These are phyloP conservation scores for Sparassis latifolia DNA, from an alignment of 1,284 basidiomycete species.

Conservation along the genomic window DNA sequence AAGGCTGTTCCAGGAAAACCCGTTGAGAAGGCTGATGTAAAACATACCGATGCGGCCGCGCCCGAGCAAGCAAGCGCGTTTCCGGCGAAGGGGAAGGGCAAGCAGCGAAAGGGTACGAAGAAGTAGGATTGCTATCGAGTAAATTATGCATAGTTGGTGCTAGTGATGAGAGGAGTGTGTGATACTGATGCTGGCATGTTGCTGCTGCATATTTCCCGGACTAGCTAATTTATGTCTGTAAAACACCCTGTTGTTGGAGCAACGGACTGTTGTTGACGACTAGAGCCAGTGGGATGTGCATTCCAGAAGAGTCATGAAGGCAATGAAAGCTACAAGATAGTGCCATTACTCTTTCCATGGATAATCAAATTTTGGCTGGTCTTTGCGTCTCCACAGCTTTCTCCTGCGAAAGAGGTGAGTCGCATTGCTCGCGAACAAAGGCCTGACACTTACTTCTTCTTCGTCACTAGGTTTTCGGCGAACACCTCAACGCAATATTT, in stretches of 20 bases:
- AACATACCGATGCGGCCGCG: not conserved
- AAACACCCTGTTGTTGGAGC: too few species aligned
- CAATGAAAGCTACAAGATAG: not conserved
- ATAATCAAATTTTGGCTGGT: conserved; percentile 80
- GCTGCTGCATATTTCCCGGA: too few species aligned
- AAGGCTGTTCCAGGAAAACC: not conserved
- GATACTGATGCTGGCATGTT: not conserved
- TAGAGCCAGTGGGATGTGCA: not conserved
- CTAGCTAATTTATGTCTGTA: too few species aligned
- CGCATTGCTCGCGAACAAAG: not conserved
- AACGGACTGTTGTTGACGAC: too few species aligned
- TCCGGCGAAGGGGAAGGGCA: conserved; percentile 18
- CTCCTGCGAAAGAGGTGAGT: conserved; percentile 44
- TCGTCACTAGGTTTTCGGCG: conserved; percentile 74
- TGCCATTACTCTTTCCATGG: conserved; percentile 72
- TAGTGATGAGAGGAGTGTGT: not conserved
- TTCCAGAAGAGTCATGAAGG: not conserved
- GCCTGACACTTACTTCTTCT: conserved; percentile 71
- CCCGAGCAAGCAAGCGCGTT: conserved; percentile 8
- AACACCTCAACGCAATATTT: conserved; percentile 85
- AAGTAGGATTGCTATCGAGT: conserved; percentile 9
- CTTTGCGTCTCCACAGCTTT: conserved; percentile 87
- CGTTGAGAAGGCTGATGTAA: not conserved
- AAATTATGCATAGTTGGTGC: conserved; percentile 5
- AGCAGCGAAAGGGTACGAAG: conserved; percentile 19